Conservation (phyloP, 208 protist species). For the Acanthamoeba lenticulata region DNA sequence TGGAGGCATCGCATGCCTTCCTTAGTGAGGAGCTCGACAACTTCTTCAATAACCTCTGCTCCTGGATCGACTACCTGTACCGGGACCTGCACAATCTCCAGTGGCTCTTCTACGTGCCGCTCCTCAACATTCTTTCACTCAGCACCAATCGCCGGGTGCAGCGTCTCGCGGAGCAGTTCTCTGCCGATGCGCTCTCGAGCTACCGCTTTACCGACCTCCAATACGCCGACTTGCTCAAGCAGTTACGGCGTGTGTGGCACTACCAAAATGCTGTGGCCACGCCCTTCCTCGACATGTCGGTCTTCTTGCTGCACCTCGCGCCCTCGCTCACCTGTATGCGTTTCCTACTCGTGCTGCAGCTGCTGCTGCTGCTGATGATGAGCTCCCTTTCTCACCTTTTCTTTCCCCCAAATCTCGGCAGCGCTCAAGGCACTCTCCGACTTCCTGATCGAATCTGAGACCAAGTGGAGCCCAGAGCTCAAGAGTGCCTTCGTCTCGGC, state of each 20-base stretch:
- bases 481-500: not conserved
- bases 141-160: not conserved
- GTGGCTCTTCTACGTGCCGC: slow-evolving; percentile 39
- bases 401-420: not conserved
- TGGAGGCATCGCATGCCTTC: not conserved
- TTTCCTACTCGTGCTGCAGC: not conserved
- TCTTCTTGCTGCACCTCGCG: not conserved
- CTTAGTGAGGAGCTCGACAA: not conserved
- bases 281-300: not conserved
- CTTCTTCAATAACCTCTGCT: not conserved
- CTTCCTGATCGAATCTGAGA: not conserved
- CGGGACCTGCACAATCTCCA: not conserved
- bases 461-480: not conserved
- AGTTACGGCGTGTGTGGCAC: not conserved
- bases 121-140: not conserved
- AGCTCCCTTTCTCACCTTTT: not conserved
- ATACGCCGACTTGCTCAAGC: not conserved
- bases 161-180: not conserved
- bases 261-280: not conserved
- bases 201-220: not conserved
- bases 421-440: not conserved
- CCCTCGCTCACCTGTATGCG: not conserved
- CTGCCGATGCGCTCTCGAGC: not conserved
- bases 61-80: not conserved
- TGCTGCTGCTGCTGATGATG: not conserved